Conservation (phyloP, 2,329 filamentous ascomycete genomes). For the Monilinia polystroma region DNA sequence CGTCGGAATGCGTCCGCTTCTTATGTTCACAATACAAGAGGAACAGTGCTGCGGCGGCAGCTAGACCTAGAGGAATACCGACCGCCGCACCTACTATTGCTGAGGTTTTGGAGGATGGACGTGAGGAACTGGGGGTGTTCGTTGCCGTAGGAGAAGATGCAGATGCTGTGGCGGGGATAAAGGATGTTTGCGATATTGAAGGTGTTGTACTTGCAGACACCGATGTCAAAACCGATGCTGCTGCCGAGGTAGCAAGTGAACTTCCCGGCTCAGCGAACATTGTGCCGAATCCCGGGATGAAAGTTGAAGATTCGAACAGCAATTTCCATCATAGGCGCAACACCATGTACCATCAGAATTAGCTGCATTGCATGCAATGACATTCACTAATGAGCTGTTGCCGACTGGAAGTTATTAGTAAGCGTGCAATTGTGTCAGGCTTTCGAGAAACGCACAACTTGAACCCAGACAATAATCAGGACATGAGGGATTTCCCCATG, state of each 20-base stretch:
- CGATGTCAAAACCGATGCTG: not conserved
- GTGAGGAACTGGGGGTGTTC: not conserved
- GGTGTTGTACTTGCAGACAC: constrained; percentile 2
- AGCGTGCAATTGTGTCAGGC: not conserved
- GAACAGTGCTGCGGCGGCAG: constrained; percentile 10
- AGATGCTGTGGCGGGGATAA: not conserved
- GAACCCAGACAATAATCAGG: constrained; percentile 27
- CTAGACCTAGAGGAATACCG: constrained; percentile 23
- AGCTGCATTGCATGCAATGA: constrained; percentile 24
- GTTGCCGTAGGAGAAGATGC: constrained; percentile 9
- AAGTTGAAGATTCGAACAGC: constrained; percentile 23
- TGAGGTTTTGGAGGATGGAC: not conserved
- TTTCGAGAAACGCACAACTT: constrained; percentile 19
- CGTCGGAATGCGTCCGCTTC: constrained; percentile 6
- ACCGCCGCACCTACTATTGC: constrained; percentile 26
- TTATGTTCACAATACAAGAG: constrained; percentile 23
- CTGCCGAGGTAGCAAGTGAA: not conserved
- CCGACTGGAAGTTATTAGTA: constrained; percentile 18
- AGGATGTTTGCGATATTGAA: constrained; percentile 8
- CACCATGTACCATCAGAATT: constrained; percentile 27
- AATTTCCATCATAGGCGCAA: constrained; percentile 30
- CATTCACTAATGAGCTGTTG: constrained; percentile 25
- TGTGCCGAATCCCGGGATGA: constrained; percentile 23
- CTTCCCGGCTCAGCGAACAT: constrained; percentile 24
- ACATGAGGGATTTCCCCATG: constrained; percentile 29